Percentiles rank a stretch among this genome's conserved stretches.
Conservation (phyloP, 2,329 filamentous ascomycete genomes). For the Calonectria ilicicola region DNA sequence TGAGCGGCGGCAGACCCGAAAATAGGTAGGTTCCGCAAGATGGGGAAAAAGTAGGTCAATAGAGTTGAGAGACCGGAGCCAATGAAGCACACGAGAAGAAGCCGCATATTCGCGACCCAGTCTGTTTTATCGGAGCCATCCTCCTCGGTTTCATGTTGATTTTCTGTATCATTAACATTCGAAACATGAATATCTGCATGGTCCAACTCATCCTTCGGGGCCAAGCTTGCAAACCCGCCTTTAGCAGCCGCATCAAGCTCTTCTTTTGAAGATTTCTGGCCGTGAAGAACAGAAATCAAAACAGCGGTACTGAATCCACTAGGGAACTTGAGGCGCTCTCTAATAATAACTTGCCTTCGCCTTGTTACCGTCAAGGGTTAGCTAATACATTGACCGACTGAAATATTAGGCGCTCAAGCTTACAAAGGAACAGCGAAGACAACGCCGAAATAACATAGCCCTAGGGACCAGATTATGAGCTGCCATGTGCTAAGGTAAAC, state of each 20-base stretch:
- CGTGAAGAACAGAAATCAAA: constrained; percentile 91
- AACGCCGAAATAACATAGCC: constrained; percentile 95
- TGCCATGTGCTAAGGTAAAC: constrained; percentile 79
- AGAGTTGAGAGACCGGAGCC: constrained; percentile 78
- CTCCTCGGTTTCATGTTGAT: constrained; percentile 51
- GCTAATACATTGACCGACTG: not conserved
- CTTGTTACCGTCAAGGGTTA: constrained; percentile 44
- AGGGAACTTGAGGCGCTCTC: constrained; percentile 92
- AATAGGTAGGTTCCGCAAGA: constrained; percentile 86
- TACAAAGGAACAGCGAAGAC: constrained; percentile 92
- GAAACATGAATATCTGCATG: constrained; percentile 39
- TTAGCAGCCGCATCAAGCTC: constrained; percentile 50
- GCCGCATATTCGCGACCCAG: constrained; percentile 62
- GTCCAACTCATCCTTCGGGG: constrained; percentile 45
- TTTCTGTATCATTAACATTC: constrained; percentile 42
- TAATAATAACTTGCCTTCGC: constrained; percentile 89
- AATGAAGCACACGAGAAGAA: constrained; percentile 68
- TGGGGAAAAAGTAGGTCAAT: constrained; percentile 88
- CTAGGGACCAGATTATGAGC: constrained; percentile 89
- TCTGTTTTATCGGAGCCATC: constrained; percentile 43
- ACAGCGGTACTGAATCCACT: constrained; percentile 96
- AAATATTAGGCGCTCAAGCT: constrained; percentile 35
- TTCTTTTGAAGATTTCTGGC: constrained; percentile 55
- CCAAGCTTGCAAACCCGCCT: constrained; percentile 58
- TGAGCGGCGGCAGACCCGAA: constrained; percentile 81